A percentile compares a stretch with the other conserved stretches of the same genome.
These are phyloP conservation scores for Trichosporon inkin DNA, from an alignment of 1,284 basidiomycete genomes.

Conservation along the genomic window DNA sequence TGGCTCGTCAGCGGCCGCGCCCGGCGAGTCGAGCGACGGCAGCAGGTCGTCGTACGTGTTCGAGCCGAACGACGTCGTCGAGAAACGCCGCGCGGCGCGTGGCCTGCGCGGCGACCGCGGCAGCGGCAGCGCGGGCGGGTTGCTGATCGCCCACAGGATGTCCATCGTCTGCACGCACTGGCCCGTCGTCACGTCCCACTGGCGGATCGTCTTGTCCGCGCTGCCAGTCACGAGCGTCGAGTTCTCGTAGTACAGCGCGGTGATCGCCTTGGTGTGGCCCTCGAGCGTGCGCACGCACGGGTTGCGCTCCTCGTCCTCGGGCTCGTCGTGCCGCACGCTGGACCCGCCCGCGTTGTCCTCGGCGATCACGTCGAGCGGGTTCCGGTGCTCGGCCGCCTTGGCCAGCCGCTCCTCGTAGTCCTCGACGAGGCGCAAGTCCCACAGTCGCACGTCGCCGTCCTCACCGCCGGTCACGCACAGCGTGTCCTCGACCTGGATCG, in stretches of 20 bases:
- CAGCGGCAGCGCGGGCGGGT: conserved; percentile 62
- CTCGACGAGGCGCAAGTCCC: conserved; percentile 79
- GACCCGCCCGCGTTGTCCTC: conserved; percentile 30
- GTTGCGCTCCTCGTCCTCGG: conserved; percentile 54
- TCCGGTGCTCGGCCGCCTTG: conserved; percentile 47
- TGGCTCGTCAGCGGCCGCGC: conserved; percentile 17
- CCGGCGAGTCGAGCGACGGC: conserved; percentile 32
- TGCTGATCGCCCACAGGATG: conserved; percentile 98
- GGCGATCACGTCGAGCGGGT: conserved; percentile 43
- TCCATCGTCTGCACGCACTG: conserved; percentile 99
- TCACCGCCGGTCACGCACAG: conserved; percentile 86
- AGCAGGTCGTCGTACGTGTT: conserved; percentile 53
- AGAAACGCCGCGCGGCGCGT: conserved; percentile 15
- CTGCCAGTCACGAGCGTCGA: conserved; percentile 93
- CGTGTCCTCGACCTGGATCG: conserved; percentile 87
- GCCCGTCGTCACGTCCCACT: conserved; percentile 96
- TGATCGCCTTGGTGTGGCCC: conserved; percentile 89
- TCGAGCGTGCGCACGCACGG: conserved; percentile 74
- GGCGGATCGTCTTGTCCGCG: conserved; percentile 94
- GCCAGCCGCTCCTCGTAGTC: conserved; percentile 64
- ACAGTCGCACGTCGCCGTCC: conserved; percentile 77
- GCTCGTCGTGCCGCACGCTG: conserved; percentile 23
- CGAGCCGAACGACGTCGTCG: conserved; percentile 45
- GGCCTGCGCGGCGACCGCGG: conserved; percentile 44
- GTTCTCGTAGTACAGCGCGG: conserved; percentile 91